Percentiles rank a stretch among this genome's conserved stretches.
Conservation (phyloP, 2,329 filamentous ascomycete species). For the Penicillium sp. region DNA sequence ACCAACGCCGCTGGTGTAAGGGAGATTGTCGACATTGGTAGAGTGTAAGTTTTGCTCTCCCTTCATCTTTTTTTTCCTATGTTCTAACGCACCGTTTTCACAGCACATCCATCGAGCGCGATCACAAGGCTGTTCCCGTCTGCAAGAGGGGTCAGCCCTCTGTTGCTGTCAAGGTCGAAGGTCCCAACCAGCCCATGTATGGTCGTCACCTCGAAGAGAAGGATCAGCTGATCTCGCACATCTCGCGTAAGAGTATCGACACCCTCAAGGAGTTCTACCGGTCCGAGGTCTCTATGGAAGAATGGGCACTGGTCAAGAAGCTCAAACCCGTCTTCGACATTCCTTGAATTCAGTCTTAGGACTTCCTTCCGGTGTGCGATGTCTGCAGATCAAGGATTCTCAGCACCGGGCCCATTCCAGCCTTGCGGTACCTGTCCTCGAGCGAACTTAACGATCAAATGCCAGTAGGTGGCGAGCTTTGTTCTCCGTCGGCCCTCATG, state of each 20-base stretch:
- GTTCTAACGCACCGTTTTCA: constrained; percentile 11
- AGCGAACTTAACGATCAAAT: constrained; percentile 2
- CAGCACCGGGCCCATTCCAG: constrained; percentile 1
- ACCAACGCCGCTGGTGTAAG: constrained; percentile 74
- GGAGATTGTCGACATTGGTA: constrained; percentile 79
- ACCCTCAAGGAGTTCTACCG: constrained; percentile 95
- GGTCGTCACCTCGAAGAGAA: constrained; percentile 92
- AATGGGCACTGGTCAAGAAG: constrained; percentile 94
- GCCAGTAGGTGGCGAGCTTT: constrained; percentile 6
- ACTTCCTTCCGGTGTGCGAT: neutral
- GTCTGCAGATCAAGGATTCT: neutral
- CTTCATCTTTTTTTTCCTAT: neutral
- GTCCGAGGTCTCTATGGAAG: constrained; percentile 80
- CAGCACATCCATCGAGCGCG: constrained; percentile 93
- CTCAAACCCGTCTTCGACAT: constrained; percentile 94
- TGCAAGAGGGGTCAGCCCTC: constrained; percentile 98
- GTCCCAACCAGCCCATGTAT: constrained; percentile 85
- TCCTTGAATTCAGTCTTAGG: constrained; percentile 48
- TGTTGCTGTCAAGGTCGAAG: constrained; percentile 97
- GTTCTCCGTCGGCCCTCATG: constrained; percentile 8
- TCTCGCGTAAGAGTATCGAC: constrained; percentile 86
- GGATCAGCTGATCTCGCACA: constrained; percentile 81
- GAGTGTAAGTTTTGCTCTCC: constrained; percentile 70
- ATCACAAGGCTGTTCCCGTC: constrained; percentile 88
- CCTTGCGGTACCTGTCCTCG: constrained; percentile 6